A percentile compares a stretch with the other conserved stretches of the same genome.
These are phyloP conservation scores for Coemansia sp. DNA, from an alignment of 192 early-diverging fungal species.

Conservation along the genomic window DNA sequence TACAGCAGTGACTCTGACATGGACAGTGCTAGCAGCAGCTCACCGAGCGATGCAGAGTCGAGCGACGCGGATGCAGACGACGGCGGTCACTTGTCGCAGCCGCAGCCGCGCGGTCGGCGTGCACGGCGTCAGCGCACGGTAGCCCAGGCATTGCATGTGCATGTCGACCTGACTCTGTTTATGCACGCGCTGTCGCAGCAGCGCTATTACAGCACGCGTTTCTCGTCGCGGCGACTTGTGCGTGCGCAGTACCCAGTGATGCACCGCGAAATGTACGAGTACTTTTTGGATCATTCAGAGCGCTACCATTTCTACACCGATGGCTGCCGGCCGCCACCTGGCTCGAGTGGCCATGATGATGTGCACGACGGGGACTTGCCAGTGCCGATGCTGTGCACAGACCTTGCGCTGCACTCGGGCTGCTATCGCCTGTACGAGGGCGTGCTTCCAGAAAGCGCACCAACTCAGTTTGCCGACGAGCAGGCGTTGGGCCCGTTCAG, in stretches of 20 bases:
- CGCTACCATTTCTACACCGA: constrained; percentile 44
- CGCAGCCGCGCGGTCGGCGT: neutral
- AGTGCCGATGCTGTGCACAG: constrained; percentile 14
- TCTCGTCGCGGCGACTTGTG: constrained; percentile 48
- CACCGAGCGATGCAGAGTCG: constrained; percentile 13
- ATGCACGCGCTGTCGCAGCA: constrained; percentile 34
- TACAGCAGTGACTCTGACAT: constrained; percentile 42
- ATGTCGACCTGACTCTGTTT: constrained; percentile 43
- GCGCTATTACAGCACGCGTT: constrained; percentile 54
- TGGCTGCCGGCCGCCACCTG: constrained; percentile 25
- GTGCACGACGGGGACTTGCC: constrained; percentile 3
- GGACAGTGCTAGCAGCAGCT: constrained; percentile 5
- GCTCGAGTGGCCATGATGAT: neutral
- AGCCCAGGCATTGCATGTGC: constrained; percentile 43
- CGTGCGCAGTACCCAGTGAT: constrained; percentile 29
- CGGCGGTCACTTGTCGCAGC: neutral
- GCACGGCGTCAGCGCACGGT: constrained; percentile 14
- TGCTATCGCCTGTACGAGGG: constrained; percentile 52
- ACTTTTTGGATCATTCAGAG: constrained; percentile 41
- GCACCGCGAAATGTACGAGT: constrained; percentile 49
- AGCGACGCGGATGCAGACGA: constrained; percentile 16
- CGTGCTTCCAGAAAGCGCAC: constrained; percentile 11
- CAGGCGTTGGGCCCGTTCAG: constrained; percentile 14
- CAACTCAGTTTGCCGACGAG: constrained; percentile 4
- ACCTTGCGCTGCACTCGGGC: constrained; percentile 35